These are phyloP conservation scores for Ettlia oleoabundans DNA, from an alignment of 139 green algal species.

Conservation along the genomic window DNA sequence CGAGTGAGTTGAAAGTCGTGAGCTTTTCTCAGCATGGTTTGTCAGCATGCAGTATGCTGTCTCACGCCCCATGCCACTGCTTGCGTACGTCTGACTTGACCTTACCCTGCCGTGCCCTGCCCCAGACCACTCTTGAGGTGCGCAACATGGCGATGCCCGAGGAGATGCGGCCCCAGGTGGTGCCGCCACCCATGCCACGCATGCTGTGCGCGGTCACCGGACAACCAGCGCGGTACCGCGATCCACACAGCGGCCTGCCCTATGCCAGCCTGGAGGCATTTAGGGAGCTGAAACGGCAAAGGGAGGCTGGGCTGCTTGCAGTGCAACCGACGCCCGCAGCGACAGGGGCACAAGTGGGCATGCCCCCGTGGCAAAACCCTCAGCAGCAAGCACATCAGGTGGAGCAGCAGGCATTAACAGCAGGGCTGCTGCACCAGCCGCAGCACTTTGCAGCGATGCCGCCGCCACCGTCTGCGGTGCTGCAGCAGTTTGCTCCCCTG, in stretches of 20 bases:
- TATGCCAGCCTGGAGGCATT: slow-evolving; percentile 58
- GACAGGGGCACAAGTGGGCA: no score
- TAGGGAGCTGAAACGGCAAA: slow-evolving; percentile 36
- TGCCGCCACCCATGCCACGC: slow-evolving; percentile 19
- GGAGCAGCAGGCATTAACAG: slow-evolving; percentile 4
- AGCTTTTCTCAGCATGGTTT: no score
- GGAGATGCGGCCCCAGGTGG: slow-evolving; percentile 38
- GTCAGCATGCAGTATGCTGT: no score
- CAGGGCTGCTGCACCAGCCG: slow-evolving; percentile 25
- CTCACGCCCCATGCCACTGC: neutral
- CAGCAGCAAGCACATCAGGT: neutral
- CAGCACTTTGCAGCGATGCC: neutral
- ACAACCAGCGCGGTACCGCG: slow-evolving; percentile 52
- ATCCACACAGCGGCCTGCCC: slow-evolving; percentile 55
- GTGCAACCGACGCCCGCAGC: neutral
- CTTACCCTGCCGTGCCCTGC: neutral
- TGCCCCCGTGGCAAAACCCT: no score
- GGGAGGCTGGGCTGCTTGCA: neutral
- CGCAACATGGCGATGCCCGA: slow-evolving; percentile 60
- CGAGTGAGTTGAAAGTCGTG: no score
- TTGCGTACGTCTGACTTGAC: neutral
- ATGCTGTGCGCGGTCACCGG: slow-evolving; percentile 49
- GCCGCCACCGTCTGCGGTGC: no score
- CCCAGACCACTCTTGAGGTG: slow-evolving; percentile 52
- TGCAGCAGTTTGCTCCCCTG: neutral